Evolutionary conservation across 768 basidiomycete genomes (phyloP), one percentile per base, ranked within the genome.

Genomic region (Mycena amicta): DNA sequence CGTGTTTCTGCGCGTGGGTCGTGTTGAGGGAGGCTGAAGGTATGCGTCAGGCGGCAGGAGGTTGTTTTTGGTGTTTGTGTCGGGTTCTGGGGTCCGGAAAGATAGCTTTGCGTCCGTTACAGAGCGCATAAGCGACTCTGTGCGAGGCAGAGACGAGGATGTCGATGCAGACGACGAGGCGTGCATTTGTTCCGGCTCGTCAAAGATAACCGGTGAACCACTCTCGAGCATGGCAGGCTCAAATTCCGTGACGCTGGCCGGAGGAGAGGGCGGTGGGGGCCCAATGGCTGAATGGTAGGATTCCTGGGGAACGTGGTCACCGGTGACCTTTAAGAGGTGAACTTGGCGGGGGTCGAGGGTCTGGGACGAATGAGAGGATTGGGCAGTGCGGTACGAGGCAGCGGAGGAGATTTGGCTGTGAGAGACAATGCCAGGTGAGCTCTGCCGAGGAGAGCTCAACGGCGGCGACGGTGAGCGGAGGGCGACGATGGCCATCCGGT

Each of bases 1-100:
- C 2, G 90, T 92, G 66, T 92, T 89, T 25, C 91, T 78, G 15
- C 90, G 81, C 4, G 79, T 69, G 22, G 85, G 82, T 16, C 76
- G 80, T 4, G 68, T 54, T 4, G 72, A 61, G 0, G 84, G 80
- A 3, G 85, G 84, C 40, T 84, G 85, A 3, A 86, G 81, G 67
- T 80, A 79, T 3, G 80, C 66, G 75, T 85, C 63, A 65, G 73
- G 52, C 56, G 71, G 75, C 33, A 63, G 27, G 53, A 72, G 59
- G 61, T 57, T n/a, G 67, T 59, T 23, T 66, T 68, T 51, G 60
- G 73, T 15, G 68, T n/a, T n/a, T n/a, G 62, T 20, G 50, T 59
- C 59, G 18, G 56, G 22, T 29, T 56, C 31, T 52, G 64, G 56
- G 11, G 74, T 70, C 53, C 72, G 74, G 15, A 78, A 57, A 2